Percentiles rank a stretch among this genome's conserved stretches.
Evolutionary conservation across 345 rosid genomes (phyloP).

Genomic region (Acer yangbiense): DNA sequence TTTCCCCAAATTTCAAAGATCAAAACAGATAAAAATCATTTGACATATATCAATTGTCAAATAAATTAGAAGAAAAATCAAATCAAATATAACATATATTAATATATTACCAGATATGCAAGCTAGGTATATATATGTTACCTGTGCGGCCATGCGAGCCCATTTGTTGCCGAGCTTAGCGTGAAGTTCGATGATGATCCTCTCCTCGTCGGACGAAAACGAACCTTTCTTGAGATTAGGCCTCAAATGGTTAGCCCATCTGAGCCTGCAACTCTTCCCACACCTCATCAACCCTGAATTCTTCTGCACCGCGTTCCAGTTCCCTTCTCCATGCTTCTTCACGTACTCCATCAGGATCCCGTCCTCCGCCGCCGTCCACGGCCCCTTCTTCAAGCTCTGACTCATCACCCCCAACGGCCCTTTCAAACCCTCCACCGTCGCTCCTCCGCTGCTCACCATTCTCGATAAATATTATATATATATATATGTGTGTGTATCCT

Average conservation of each 20-base stretch:
- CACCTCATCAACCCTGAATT: slow-evolving; percentile 75
- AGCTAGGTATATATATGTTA: slow-evolving; percentile 15
- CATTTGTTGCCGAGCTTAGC: slow-evolving; percentile 83
- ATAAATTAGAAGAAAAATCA: too few species aligned
- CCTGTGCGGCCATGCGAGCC: slow-evolving; percentile 98
- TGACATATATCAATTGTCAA: background rate
- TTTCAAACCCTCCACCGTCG: slow-evolving; percentile 18
- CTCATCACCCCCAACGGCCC: slow-evolving; percentile 1
- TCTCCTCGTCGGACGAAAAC: slow-evolving; percentile 69
- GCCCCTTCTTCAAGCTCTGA: slow-evolving; percentile 73
- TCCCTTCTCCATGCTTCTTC: slow-evolving; percentile 72
- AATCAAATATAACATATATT: too few species aligned
- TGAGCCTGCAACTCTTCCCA: slow-evolving; percentile 84
- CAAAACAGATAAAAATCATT: background rate
- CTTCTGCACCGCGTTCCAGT: slow-evolving; percentile 82
- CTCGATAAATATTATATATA: background rate
- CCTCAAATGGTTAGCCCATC: slow-evolving; percentile 93
- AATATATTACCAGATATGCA: too few species aligned
- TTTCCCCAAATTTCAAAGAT: background rate
- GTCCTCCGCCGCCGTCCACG: slow-evolving; percentile 82
- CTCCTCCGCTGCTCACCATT: slow-evolving; percentile 33
- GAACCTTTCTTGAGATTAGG: slow-evolving; percentile 84
- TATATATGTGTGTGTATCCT: background rate
- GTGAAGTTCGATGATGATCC: slow-evolving; percentile 75
- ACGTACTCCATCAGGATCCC: slow-evolving; percentile 73